These are phyloP conservation scores for Blastobotrys robertii DNA, from an alignment of 805 yeast species.

Conservation along the genomic window DNA sequence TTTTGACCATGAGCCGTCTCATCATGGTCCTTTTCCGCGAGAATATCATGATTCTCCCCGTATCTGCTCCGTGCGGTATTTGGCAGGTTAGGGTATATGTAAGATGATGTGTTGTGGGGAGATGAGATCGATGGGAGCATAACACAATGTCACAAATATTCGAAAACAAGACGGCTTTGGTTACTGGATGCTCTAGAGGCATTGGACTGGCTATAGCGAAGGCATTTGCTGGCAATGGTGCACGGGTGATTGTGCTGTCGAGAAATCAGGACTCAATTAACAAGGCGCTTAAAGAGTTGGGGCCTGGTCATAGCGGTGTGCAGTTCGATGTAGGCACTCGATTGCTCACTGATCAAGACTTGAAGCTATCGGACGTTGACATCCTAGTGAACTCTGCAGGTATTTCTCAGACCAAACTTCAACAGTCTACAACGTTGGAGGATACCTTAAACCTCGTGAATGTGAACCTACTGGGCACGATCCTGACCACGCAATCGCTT, in stretches of 20 bases:
- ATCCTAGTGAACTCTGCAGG: constrained; percentile 53
- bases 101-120: too few species aligned
- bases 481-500: constrained; percentile 46
- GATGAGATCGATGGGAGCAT: too few species aligned
- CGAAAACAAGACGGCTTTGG: constrained; percentile 12
- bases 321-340: too few species aligned
- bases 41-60: too few species aligned
- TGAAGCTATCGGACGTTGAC: constrained; percentile 21
- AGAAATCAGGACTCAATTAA: constrained; percentile 34
- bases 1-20: background rate
- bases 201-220: constrained; percentile 51
- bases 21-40: too few species aligned
- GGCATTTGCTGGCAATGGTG: constrained; percentile 42
- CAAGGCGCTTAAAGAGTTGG: constrained; percentile 17
- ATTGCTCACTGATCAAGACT: too few species aligned
- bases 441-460: constrained; percentile 39
- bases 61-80: too few species aligned
- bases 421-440: constrained; percentile 33
- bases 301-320: constrained; percentile 2
- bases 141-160: background rate
- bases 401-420: constrained; percentile 44
- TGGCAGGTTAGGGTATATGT: too few species aligned
- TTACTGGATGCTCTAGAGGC: constrained; percentile 67
- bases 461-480: constrained; percentile 53
- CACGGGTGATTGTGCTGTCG: constrained; percentile 42